phyloP scores from a whole-genome alignment of 305 asterid genomes.

The Fraxinus ornus region DNA sequence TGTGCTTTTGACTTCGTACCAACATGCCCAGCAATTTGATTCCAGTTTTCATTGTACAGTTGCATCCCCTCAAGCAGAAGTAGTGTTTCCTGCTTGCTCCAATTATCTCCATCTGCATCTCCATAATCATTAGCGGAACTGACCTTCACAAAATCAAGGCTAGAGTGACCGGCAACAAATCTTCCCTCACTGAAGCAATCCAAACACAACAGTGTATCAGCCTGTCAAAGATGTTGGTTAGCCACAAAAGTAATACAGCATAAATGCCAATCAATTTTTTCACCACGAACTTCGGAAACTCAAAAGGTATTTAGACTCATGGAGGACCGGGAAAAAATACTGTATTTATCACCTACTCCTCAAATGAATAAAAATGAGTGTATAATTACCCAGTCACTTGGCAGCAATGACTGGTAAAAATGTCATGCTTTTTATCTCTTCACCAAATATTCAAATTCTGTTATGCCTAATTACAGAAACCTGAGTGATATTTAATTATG shows the following conservation, averaged over 20 bases:
- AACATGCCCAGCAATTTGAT: slow-evolving; percentile 84
- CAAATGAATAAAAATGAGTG: background rate
- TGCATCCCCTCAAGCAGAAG: slow-evolving; percentile 92
- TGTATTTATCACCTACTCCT: background rate
- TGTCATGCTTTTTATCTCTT: background rate
- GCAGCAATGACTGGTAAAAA: background rate
- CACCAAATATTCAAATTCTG: background rate
- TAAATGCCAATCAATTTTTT: background rate
- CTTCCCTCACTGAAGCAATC: slow-evolving; percentile 90
- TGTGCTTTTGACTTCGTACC: slow-evolving; percentile 95
- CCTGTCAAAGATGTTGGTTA: slow-evolving; percentile 50
- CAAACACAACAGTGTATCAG: slow-evolving; percentile 67
- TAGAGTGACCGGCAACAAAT: slow-evolving; percentile 90
- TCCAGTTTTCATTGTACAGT: slow-evolving; percentile 81
- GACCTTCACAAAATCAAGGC: slow-evolving; percentile 78
- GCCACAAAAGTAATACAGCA: slow-evolving; percentile 15
- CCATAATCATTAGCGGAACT: slow-evolving; percentile 58
- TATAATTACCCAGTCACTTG: background rate
- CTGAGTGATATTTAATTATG: background rate
- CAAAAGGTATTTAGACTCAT: background rate
- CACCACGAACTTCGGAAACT: background rate
- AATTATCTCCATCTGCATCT: slow-evolving; percentile 78
- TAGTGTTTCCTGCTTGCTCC: slow-evolving; percentile 90
- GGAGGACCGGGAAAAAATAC: background rate
- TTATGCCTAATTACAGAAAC: background rate